These are phyloP conservation scores for Zizania palustris DNA, from an alignment of 202 grass and related monocot genomes.

Conservation along the genomic window DNA sequence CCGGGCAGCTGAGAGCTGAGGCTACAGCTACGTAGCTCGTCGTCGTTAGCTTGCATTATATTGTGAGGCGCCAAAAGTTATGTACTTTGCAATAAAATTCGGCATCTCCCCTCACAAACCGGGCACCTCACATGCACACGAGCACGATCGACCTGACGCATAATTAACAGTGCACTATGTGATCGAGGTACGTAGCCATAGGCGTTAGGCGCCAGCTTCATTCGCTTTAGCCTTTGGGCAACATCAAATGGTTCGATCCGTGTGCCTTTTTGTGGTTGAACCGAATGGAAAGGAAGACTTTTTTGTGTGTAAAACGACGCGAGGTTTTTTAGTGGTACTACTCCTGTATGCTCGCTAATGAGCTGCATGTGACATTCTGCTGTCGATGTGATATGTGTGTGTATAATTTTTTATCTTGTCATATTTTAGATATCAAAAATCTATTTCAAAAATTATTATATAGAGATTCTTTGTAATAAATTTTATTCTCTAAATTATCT, in stretches of 20 bases:
- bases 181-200: constrained; percentile 13
- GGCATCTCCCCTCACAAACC: not conserved
- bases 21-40: not conserved
- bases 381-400: not conserved
- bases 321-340: not conserved
- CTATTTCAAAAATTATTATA: too few relatives aligned
- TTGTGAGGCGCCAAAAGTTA: constrained; percentile 19
- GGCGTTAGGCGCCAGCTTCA: not conserved
- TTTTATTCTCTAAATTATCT: too few relatives aligned
- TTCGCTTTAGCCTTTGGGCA: constrained; percentile 23
- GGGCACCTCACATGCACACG: constrained; percentile 49
- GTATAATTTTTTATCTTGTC: not conserved
- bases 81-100: not conserved
- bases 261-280: constrained; percentile 32
- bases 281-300: not conserved
- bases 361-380: not conserved
- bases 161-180: constrained; percentile 43
- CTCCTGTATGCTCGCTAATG: not conserved
- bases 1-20: too few relatives aligned
- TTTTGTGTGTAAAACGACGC: constrained; percentile 30
- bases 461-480: too few relatives aligned
- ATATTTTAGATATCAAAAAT: too few relatives aligned
- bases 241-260: constrained; percentile 33
- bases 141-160: constrained; percentile 43
- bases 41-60: not conserved